Evolutionary conservation across 495 filamentous ascomycete species (phyloP), one percentile per base, ranked within the genome.

Genomic region (Xylaria castorea): DNA sequence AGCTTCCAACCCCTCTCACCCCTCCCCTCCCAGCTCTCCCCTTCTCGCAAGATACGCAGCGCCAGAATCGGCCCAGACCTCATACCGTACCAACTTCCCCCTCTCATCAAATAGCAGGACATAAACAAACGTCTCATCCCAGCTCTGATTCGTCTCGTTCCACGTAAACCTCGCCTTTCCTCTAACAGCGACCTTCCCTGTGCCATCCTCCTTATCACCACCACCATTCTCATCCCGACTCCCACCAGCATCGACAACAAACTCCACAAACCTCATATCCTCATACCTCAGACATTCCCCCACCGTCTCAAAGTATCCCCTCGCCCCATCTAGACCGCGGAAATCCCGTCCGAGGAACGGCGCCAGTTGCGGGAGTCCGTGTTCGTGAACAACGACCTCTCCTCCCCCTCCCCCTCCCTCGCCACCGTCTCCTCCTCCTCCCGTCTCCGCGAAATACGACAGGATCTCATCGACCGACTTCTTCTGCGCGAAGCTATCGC

Each of bases 1-100:
- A 27, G 6, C 34, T 27, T n/a, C 53, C 72, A 32, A n/a, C 30
- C 22, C 1, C 61, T 57, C 11, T 57, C 36, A 12, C 14, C n/a
- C 34, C 58, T 22, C 34, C 57, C 74, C 72, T 36, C 71, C 71
- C 74, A 89, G 80, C 72, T 77, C 68, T 64, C 89, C 89, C 44
- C 75, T 69, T 50, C 83, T 80, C 25, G 89, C 89, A 69, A 91
- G 79, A 83, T 88, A 90, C 27, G 87, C 88, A 36, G 89, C 89
- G 14, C 89, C 90, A 3, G 88, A 87, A 83, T 92, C 90, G 36
- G 88, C 90, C 90, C 90, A 92, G 46, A 91, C 81, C 71, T 86
- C 81, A 80, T 89, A 92, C 70, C 81, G 83, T 30, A 71, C 72
- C 14, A 91, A 81, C 75, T 83, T 87, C 20, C 80, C 61, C 64